Base-by-base conservation (phyloP, 352 stramenopile genomes). In the Aphanomyces euteiches region DNA sequence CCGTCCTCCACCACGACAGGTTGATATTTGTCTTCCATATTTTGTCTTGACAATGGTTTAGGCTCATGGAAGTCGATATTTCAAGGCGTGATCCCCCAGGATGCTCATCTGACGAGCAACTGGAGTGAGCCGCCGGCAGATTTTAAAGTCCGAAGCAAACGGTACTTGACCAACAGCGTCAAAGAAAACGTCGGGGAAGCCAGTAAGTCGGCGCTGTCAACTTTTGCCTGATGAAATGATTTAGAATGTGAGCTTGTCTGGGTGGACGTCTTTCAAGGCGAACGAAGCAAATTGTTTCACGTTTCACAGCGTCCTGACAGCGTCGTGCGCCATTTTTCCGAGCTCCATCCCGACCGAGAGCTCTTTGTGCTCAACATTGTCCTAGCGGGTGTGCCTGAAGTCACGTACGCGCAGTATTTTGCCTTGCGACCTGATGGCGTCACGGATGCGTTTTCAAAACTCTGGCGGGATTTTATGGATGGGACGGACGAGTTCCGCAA, bases 191-290 rank as follows among this genome's bases (percentile, higher is more conserved):
- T 85, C 10, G 80, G 88, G 36, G 79, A 80, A 17, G 82, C 86
- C 17, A 66, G 85, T 93, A 88, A 65, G 79, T 79, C 6, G 1
- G n/a, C 43, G 53, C 48, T 28, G 1, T 28, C 28, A 28, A 28
- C 28, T 28, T 28, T 28, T 28, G 28, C 28, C 28, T 28, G 28
- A 28, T 28, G 28, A 28, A 28, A 2, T 28, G 28, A 28, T 28
- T 7, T 58, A 93, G 85, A 92, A 64, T 90, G 91, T 60, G 86
- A 92, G 61, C 76, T 94, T 40, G 66, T 94, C 48, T 94, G 86
- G 86, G 90, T 94, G 58, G 86, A 94, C 59, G 69, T 90, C 39
- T 90, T 94, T 63, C 82, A 79, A 59, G 84, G 86, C 48, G 80
- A 88, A 21, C 76, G 86, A 45, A 75, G 83, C 12, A 80, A 90